Evolutionary conservation across 257 asterid genomes (phyloP), one percentile per base, ranked within the genome.

Genomic region (Solanum paucissectum): DNA sequence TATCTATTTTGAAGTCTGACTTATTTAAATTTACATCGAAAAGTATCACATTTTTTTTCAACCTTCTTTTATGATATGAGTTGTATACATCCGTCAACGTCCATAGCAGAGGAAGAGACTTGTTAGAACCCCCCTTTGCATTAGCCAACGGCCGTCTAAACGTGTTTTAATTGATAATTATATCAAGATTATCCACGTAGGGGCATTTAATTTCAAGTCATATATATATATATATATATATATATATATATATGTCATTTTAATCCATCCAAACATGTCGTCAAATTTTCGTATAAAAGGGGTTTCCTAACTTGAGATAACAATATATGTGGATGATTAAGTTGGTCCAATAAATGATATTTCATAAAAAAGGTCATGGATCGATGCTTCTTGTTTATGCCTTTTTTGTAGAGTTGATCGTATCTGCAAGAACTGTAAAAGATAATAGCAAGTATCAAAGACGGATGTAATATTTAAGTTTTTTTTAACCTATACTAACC

Each of bases 241-340:
- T 37, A 37, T 10, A 42, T 42, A 11, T 23, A 10, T 2, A 4
- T 42, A 9, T 76, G 83, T 76, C 32, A 76, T n/a, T 40, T 76
- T 76, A 12, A 76, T 76, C 38, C 3, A 76, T 38, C 60, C 34
- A n/a, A n/a, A 72, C 10, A 73, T 6, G 16, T 18, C 8, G 25
- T 32, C 49, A 20, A 36, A 10, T 2, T 20, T 38, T 76, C n/a
- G 27, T 40, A 38, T 18, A 38, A 38, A 42, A 7, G 6, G 52
- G n/a, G 9, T 3, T 34, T 20, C 9, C 27, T 33, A 34, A 72
- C 44, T 0, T 72, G 4, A 33, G 14, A 18, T 14, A 18, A 33
- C 10, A 33, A 60, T 0, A 0, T 0, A 12, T 21, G 0, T 4
- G 9, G 1, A 3, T 9, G 27, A 5, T 60, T 60, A 23, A 60